These are phyloP conservation scores for Arctostaphylos glauca DNA, from an alignment of 148 eudicot genomes.

Conservation along the genomic window DNA sequence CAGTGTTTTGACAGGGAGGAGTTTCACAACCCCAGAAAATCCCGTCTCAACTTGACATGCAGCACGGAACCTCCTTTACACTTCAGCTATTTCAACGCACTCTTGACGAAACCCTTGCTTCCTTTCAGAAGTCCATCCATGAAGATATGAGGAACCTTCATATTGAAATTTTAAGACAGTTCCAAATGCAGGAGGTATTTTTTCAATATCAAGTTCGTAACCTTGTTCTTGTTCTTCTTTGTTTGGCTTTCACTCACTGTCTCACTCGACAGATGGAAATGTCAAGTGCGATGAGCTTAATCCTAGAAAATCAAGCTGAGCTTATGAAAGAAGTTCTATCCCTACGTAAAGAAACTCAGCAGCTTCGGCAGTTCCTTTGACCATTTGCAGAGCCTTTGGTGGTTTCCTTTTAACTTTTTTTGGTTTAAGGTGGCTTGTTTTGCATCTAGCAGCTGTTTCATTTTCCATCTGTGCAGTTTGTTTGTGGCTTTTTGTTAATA, in stretches of 20 bases:
- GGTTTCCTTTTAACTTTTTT: neutral
- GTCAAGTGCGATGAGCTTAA: conserved; percentile 56
- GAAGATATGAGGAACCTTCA: conserved; percentile 95
- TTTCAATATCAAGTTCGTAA: neutral
- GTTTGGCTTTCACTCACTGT: neutral
- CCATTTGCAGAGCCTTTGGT: neutral
- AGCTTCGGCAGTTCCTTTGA: conserved; percentile 73
- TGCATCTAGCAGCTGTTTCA: conserved; percentile 1
- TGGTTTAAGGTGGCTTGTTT: neutral
- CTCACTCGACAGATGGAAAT: conserved; percentile 56
- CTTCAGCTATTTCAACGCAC: conserved; percentile 88
- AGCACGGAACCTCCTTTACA: conserved; percentile 79
- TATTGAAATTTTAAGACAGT: conserved; percentile 86
- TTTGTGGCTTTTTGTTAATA: conserved; percentile 5
- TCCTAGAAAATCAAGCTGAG: conserved; percentile 71
- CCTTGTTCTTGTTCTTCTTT: neutral
- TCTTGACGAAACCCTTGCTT: conserved; percentile 88
- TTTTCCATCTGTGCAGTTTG: neutral
- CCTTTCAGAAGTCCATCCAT: conserved; percentile 88
- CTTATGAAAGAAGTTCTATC: conserved; percentile 71
- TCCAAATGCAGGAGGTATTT: conserved; percentile 91
- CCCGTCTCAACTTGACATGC: conserved; percentile 51
- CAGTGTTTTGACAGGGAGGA: conserved; percentile 51
- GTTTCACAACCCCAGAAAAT: conserved; percentile 37
- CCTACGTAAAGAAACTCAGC: conserved; percentile 67